Evolutionary conservation across 1,139 yeast species (phyloP), one percentile per base, ranked within the genome.

Genomic region (Waltiozyma sp.): DNA sequence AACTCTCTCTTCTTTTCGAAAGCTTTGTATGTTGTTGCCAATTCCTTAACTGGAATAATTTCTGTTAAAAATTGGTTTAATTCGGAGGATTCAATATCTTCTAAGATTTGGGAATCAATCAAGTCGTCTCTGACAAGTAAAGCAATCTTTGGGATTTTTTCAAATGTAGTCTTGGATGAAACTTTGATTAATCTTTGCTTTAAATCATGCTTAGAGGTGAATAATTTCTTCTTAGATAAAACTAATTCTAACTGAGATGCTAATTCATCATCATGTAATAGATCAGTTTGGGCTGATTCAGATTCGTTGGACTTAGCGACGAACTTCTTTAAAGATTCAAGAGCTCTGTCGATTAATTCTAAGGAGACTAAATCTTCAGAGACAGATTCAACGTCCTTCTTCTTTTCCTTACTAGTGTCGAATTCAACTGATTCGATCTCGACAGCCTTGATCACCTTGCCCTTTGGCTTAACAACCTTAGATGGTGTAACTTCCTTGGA

Each of bases 1-100:
- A 83, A 70, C 49, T 77, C 77, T 65, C 89, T 78, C 61, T 82
- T 77, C 53, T 80, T 74, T 60, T 83, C 91, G 52, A 64, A 82
- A 37, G 79, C 72, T 60, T 80, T 80, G 64, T 73, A 82, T 45
- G 75, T 80, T 18, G 80, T 77, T 58, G 81, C 81, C 47, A 83
- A 63, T 42, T 79, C 76, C 39, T 69, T 65, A 46, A 76, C 74
- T 18, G 83, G 66, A 39, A 80, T 59, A 38, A 66, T 55, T 49
- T 63, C 59, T 41, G 58, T 58, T 14, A 64, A 45, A 13, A 55
- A 43, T 37, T 58, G 52, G 28, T 49, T 51, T 39, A 55, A 33
- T 38, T 69, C 64, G 38, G 73, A 74, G 41, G 67, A 70, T 58
- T 81, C 89, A 50, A 80, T 72, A 45, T 72, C 62, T 49, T 78